These are phyloP conservation scores for Neopestalotiopsis clavispora DNA, from an alignment of 2,329 filamentous ascomycete genomes.

Conservation along the genomic window DNA sequence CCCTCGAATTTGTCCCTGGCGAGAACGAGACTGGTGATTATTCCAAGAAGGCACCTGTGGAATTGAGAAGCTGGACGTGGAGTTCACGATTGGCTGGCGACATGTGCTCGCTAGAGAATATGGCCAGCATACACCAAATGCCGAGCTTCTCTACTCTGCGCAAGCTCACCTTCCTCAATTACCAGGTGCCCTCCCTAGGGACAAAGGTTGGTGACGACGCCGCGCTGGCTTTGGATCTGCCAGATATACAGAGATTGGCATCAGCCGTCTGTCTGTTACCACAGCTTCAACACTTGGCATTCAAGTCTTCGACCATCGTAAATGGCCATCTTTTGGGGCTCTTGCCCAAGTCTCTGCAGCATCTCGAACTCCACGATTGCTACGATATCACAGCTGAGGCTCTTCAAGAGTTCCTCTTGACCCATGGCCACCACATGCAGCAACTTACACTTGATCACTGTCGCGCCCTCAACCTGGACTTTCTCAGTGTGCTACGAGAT, in stretches of 20 bases:
- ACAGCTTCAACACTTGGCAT: slow-evolving; percentile 68
- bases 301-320: slow-evolving; percentile 77
- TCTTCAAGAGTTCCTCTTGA: slow-evolving; percentile 67
- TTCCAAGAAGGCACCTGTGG: slow-evolving; percentile 36
- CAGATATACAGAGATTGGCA: slow-evolving; percentile 46
- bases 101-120: slow-evolving; percentile 50
- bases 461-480: slow-evolving; percentile 75
- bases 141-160: slow-evolving; percentile 61
- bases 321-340: slow-evolving; percentile 70
- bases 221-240: slow-evolving; percentile 25
- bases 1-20: slow-evolving; percentile 58
- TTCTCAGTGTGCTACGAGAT: slow-evolving; percentile 68
- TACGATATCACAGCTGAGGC: slow-evolving; percentile 72
- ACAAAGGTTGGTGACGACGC: slow-evolving; percentile 31
- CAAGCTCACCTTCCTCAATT: slow-evolving; percentile 66
- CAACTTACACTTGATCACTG: slow-evolving; percentile 79
- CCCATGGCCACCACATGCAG: slow-evolving; percentile 70
- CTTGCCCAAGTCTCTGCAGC: slow-evolving; percentile 68
- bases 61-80: slow-evolving; percentile 65
- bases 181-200: slow-evolving; percentile 58
- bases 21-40: slow-evolving; percentile 38
- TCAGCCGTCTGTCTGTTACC: slow-evolving; percentile 59
- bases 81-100: slow-evolving; percentile 58
- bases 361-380: slow-evolving; percentile 80
- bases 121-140: slow-evolving; percentile 57